A percentile compares a stretch with the other conserved stretches of the same genome.
These are phyloP conservation scores for Przewalskia tangutica DNA, from an alignment of 257 asterid genomes.

Conservation along the genomic window DNA sequence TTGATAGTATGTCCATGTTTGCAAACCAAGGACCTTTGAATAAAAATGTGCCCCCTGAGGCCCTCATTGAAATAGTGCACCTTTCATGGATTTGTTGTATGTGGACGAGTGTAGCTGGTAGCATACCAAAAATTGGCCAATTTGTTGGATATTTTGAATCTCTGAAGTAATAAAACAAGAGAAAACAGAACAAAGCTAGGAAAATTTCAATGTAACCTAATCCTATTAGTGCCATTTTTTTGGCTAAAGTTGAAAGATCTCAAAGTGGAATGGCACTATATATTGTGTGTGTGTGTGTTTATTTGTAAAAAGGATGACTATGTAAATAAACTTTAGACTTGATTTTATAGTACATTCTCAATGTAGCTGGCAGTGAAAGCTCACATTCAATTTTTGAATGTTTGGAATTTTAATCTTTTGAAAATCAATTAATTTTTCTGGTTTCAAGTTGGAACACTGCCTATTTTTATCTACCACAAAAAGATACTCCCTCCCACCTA, in stretches of 20 bases:
- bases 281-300: background rate
- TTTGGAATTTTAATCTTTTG: background rate
- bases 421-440: background rate
- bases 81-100: slow-evolving; percentile 28
- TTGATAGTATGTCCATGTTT: slow-evolving; percentile 39
- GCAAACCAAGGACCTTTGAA: slow-evolving; percentile 42
- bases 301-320: background rate
- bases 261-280: background rate
- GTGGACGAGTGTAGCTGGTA: slow-evolving; percentile 21
- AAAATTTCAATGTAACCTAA: slow-evolving; percentile 19
- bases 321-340: background rate
- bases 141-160: slow-evolving; percentile 15
- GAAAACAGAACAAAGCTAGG: slow-evolving; percentile 11
- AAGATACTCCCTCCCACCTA: background rate
- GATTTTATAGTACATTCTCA: background rate
- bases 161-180: slow-evolving; percentile 10
- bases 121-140: slow-evolving; percentile 42
- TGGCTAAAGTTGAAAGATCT: background rate
- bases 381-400: background rate
- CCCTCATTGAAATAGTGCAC: slow-evolving; percentile 15
- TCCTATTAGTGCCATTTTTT: slow-evolving; percentile 10
- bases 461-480: background rate
- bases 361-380: background rate
- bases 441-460: background rate
- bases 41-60: slow-evolving; percentile 25